Evolutionary conservation across 2,329 filamentous ascomycete species (phyloP), one percentile per base, ranked within the genome.

Genomic region (Alternaria novae-zelandiae): DNA sequence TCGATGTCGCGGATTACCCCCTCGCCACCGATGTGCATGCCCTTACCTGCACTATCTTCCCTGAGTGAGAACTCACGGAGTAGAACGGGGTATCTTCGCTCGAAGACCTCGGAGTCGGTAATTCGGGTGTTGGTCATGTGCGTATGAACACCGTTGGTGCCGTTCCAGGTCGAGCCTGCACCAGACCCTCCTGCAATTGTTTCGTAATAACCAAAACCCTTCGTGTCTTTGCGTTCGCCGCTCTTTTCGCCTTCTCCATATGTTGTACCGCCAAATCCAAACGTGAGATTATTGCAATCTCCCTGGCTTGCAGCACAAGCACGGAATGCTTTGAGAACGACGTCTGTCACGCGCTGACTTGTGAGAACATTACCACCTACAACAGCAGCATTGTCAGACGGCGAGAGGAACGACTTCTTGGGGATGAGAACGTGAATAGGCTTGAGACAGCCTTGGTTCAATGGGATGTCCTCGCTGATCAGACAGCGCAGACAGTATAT

Each of bases 41-140:
- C 92, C 3, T 74, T 73, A 0, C 92, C 92, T 0, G 88, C 89
- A 32, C 87, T 90, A 0, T 87, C 89, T 2, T 80, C 69, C 1
- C 92, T 81, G 10, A 95, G 81, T 12, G 85, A 85, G 77, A 94
- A 95, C 69, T 91, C 86, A 6, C 89, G 84, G 32, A 96, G 81
- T 2, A 96, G 78, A 2, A 94, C 91, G 0, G 91, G 91, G 72
- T 94, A 94, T 9, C 92, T 83, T 26, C 90, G 85, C 81, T 95
- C 92, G 68, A 95, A 91, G 7, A 94, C 87, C 76, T 96, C 92
- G 0, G 90, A 85, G 74, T 95, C 92, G 0, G 92, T 94, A 74
- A 94, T 95, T 13, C 91, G 86, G 4, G 92, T 95, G 78, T 96
- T 96, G 7, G 92, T 95, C 90, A 94, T 94, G 80, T 95, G 91